Conservation (phyloP, 2,329 filamentous ascomycete species). For the Aspergillus piperis region DNA sequence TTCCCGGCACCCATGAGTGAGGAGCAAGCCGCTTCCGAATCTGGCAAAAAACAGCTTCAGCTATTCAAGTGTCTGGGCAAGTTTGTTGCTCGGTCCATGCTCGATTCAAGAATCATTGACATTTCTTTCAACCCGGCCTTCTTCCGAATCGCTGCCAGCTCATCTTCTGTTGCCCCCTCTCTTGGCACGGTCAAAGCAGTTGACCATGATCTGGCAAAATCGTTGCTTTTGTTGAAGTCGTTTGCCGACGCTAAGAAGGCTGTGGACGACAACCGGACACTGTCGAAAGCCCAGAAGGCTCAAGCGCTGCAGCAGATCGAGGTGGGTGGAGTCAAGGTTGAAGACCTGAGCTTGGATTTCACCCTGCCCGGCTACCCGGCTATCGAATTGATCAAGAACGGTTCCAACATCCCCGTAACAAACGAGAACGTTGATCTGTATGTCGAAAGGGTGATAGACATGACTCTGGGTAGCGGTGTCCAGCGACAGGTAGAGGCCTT, state of each 20-base stretch:
- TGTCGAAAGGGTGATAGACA: slow-evolving; percentile 84
- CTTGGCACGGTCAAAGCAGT: slow-evolving; percentile 87
- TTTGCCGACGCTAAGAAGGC: slow-evolving; percentile 81
- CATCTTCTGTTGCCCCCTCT: slow-evolving; percentile 71
- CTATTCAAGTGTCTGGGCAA: slow-evolving; percentile 93
- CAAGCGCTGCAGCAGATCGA: slow-evolving; percentile 67
- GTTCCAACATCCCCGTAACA: slow-evolving; percentile 72
- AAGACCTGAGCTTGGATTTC: slow-evolving; percentile 90
- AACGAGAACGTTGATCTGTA: slow-evolving; percentile 92
- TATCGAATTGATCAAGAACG: slow-evolving; percentile 78
- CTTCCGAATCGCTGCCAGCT: slow-evolving; percentile 84
- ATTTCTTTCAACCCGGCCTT: slow-evolving; percentile 97
- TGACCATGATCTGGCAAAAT: slow-evolving; percentile 81
- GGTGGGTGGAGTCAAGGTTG: slow-evolving; percentile 75
- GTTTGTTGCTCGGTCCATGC: slow-evolving; percentile 96
- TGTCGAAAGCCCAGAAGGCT: slow-evolving; percentile 70
- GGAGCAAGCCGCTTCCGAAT: slow-evolving; percentile 70
- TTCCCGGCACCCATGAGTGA: slow-evolving; percentile 90
- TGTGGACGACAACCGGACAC: slow-evolving; percentile 69
- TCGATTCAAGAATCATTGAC: slow-evolving; percentile 96
- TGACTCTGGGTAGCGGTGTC: slow-evolving; percentile 87
- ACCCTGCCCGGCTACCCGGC: slow-evolving; percentile 87
- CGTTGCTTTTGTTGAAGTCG: slow-evolving; percentile 81
- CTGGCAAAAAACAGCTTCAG: slow-evolving; percentile 83
- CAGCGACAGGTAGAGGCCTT: slow-evolving; percentile 89